Evolutionary conservation across 2,329 filamentous ascomycete species (phyloP), one percentile per base, ranked within the genome.

Genomic region (Fusarium sp.): DNA sequence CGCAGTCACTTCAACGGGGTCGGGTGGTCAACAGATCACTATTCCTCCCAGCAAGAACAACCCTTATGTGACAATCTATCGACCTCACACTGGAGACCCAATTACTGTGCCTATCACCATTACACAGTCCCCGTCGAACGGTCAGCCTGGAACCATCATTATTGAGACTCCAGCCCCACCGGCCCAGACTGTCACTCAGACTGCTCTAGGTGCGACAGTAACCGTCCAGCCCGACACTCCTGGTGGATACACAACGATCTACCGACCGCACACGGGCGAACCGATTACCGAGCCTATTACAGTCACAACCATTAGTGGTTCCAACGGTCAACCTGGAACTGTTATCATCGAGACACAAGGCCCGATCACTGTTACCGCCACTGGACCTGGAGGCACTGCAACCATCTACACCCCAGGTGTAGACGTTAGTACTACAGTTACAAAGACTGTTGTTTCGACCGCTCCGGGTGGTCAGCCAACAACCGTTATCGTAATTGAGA

Each of bases 91-190:
- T 6, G 67, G 67, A 14, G 55, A 62, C n/a, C 56, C 66, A 7
- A 67, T 69, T n/a, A 70, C 67, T 23, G 57, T 18, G 2, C 62
- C 67, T 8, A 70, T 70, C 11, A 70, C 67, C 3, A 67, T 70
- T 14, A 70, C 67, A 4, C 62, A 70, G 25, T 23, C 67, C 37
- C 62, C 67, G 4, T 43, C 62, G 12, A 59, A 63, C 19, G 67
- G 67, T 21, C 67, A 67, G 28, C 67, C 67, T 21, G 67, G 67
- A 53, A 70, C 67, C 1, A 56, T 70, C 30, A 56, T 70, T 18
- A 64, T 70, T 14, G 67, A 70, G 53, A 69, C 67, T 13, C 67
- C 59, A 10, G 63, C 46, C 12, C 21, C 45, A 3, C 44, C 52
- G 19, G 48, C 48, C 16, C 46, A 61, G 26, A 65, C 63, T 11